Percentiles rank a stretch among this genome's conserved stretches.
These are phyloP conservation scores for Barnettozyma vustinii DNA, from an alignment of 805 yeast genomes.

Conservation along the genomic window DNA sequence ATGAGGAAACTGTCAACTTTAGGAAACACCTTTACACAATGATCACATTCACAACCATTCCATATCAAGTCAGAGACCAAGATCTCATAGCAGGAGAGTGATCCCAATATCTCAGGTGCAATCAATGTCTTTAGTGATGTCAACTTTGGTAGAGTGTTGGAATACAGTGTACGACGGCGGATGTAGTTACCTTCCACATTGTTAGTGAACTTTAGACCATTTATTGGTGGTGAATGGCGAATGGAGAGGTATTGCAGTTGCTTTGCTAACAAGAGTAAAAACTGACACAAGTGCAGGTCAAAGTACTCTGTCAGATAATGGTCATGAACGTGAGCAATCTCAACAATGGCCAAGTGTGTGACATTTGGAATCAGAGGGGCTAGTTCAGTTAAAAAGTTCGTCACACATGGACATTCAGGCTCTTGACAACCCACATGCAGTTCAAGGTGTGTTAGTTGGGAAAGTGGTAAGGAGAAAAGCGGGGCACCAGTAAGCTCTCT, in stretches of 20 bases:
- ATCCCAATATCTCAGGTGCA: constrained; percentile 55
- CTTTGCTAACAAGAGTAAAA: constrained; percentile 31
- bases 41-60: constrained; percentile 70
- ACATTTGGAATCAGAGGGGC: constrained; percentile 29
- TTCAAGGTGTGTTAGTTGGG: constrained; percentile 39
- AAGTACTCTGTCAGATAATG: constrained; percentile 49
- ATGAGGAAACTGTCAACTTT: constrained; percentile 55
- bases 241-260: constrained; percentile 40
- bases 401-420: constrained; percentile 40
- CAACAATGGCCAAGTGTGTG: constrained; percentile 26
- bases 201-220: constrained; percentile 48
- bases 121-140: constrained; percentile 38
- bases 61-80: constrained; percentile 64
- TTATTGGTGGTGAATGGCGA: constrained; percentile 53
- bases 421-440: constrained; percentile 50
- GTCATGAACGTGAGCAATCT: constrained; percentile 33
- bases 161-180: constrained; percentile 50
- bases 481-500: constrained; percentile 28
- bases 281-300: constrained; percentile 43
- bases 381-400: constrained; percentile 33
- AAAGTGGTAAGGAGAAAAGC: constrained; percentile 31
- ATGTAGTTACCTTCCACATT: constrained; percentile 72
- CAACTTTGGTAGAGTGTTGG: constrained; percentile 41
- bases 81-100: constrained; percentile 64
- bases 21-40: constrained; percentile 44